Conservation (phyloP, 1,284 basidiomycete species). For the Rhodotorula sp. region DNA sequence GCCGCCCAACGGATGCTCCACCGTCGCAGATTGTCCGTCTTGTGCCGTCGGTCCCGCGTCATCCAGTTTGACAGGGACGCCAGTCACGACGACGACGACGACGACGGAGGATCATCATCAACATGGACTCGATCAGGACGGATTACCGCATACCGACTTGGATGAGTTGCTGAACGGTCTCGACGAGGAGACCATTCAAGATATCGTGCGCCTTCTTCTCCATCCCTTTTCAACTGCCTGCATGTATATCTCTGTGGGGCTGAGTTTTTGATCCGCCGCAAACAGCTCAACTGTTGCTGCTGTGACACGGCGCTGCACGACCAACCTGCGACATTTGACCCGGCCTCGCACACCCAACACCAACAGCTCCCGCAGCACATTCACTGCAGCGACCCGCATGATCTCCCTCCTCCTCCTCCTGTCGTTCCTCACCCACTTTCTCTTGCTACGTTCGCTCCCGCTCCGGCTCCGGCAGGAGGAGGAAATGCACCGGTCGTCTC, state of each 20-base stretch:
- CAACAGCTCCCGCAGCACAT: constrained; percentile 17
- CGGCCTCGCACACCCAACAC: constrained; percentile 18
- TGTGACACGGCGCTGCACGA: constrained; percentile 29
- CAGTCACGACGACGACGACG: no score
- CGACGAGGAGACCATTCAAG: constrained; percentile 35
- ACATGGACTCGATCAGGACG: not conserved
- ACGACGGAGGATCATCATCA: no score
- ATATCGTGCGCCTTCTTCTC: constrained; percentile 27
- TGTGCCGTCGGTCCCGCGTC: not conserved
- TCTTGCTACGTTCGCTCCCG: not conserved
- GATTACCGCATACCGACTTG: not conserved
- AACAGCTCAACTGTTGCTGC: constrained; percentile 37
- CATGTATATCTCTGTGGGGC: not conserved
- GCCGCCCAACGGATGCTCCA: not conserved
- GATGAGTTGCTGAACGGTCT: constrained; percentile 24
- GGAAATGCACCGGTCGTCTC: no score
- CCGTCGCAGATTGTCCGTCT: not conserved
- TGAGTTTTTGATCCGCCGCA: no score
- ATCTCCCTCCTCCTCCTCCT: not conserved
- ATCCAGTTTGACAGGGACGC: not conserved
- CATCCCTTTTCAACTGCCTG: no score
- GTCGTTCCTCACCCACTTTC: no score
- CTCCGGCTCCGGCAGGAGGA: not conserved
- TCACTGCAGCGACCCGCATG: constrained; percentile 17
- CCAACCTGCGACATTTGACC: constrained; percentile 18